phyloP scores from a whole-genome alignment of 2,329 filamentous ascomycete species.

The Verticillium alfalfae region DNA sequence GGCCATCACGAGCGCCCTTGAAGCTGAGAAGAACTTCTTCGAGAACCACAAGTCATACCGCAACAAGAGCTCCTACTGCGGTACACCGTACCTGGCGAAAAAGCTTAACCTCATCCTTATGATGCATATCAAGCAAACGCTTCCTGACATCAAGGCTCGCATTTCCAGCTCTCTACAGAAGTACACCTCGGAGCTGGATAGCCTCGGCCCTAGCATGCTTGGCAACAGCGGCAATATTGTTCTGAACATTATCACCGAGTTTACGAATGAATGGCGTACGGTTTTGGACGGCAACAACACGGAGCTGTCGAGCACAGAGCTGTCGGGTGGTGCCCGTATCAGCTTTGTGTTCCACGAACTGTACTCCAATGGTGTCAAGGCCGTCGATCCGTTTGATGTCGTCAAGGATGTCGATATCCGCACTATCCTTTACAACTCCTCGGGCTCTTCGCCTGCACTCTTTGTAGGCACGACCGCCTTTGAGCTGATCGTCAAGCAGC shows the following conservation, averaged over 20 bases:
- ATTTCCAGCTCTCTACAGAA: conserved; percentile 93
- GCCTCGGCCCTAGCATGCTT: conserved; percentile 87
- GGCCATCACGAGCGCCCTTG: conserved; percentile 82
- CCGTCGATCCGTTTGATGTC: conserved; percentile 93
- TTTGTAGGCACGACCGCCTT: conserved; percentile 99
- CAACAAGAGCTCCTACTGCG: conserved; percentile 98
- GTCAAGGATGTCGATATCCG: conserved; percentile 98
- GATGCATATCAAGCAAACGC: conserved; percentile 99
- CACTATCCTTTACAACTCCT: conserved; percentile 97
- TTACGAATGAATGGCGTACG: conserved; percentile 94
- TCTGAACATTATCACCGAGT: conserved; percentile 98
- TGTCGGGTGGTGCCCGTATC: conserved; percentile 95
- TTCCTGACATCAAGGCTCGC: conserved; percentile 96
- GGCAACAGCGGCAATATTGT: conserved; percentile 96
- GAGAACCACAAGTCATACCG: conserved; percentile 98
- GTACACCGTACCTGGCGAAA: conserved; percentile 90
- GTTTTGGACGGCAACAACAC: conserved; percentile 95
- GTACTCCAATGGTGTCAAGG: conserved; percentile 95
- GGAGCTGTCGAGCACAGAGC: conserved; percentile 87
- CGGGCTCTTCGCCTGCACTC: conserved; percentile 91
- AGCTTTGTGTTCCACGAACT: conserved; percentile 99
- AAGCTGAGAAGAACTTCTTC: conserved; percentile 95
- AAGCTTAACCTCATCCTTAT: conserved; percentile 98
- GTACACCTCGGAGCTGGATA: conserved; percentile 74
- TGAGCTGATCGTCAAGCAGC: conserved; percentile 96